Conservation (phyloP, 2,329 filamentous ascomycete genomes). For the Exophiala sp. region DNA sequence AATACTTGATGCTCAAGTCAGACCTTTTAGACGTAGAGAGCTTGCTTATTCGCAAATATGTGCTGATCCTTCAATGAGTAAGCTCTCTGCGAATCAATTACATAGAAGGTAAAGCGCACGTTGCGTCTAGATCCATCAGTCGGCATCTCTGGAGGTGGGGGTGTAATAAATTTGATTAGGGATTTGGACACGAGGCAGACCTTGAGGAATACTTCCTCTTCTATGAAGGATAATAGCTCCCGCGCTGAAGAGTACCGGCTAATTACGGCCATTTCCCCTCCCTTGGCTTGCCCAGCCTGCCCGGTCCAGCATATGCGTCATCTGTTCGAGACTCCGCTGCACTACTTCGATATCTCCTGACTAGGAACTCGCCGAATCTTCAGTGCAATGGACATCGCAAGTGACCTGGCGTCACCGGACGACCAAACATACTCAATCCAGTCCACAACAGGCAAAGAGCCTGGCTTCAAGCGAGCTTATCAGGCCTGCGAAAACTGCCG, state of each 20-base stretch:
- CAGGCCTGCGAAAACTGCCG: conserved; percentile 30
- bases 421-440: not conserved
- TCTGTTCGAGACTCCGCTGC: not conserved
- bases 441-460: not conserved
- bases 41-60: too few species aligned
- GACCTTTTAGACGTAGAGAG: not conserved
- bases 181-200: too few species aligned
- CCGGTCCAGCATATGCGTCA: not conserved
- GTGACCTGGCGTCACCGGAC: not conserved
- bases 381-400: not conserved
- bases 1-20: not conserved
- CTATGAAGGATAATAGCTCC: too few species aligned
- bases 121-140: too few species aligned
- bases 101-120: too few species aligned
- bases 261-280: not conserved
- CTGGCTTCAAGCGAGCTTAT: conserved; percentile 22
- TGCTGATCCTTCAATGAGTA: too few species aligned
- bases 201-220: too few species aligned
- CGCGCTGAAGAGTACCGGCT: not conserved
- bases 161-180: too few species aligned
- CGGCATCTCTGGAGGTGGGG: too few species aligned
- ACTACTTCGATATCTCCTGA: too few species aligned
- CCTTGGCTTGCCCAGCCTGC: not conserved
- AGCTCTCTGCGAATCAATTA: too few species aligned
- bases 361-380: too few species aligned